A percentile compares a stretch with the other conserved stretches of the same genome.
Conservation (phyloP, 192 early-diverging fungal species). For the Entomortierella lignicola region DNA sequence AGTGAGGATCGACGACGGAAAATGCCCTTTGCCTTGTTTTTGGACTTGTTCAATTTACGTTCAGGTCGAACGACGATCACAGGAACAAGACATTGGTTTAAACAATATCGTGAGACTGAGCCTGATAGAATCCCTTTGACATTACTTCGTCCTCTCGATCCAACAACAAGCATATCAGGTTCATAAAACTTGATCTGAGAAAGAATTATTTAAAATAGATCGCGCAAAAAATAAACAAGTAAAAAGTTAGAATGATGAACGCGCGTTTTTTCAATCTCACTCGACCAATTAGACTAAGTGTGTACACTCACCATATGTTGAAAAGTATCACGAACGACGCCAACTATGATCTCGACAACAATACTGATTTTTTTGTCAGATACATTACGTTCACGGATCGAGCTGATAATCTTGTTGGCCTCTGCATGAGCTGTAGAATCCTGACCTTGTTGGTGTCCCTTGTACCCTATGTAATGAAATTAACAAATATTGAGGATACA, state of each 20-base stretch:
- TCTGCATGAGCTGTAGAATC: constrained; percentile 32
- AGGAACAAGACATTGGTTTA: constrained; percentile 74
- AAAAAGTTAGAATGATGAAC: background rate
- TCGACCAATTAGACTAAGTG: background rate
- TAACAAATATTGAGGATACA: too few species aligned
- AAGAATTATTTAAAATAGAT: background rate
- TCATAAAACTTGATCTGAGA: constrained; percentile 64
- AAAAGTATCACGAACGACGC: constrained; percentile 67
- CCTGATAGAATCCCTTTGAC: constrained; percentile 77
- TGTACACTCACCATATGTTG: constrained; percentile 62
- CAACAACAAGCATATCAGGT: constrained; percentile 77
- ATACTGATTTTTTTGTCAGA: constrained; percentile 57
- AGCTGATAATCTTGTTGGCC: constrained; percentile 28
- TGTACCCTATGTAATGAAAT: constrained; percentile 23
- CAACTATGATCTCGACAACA: constrained; percentile 64
- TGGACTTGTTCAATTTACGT: constrained; percentile 52
- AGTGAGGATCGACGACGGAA: constrained; percentile 37
- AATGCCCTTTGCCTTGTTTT: constrained; percentile 49
- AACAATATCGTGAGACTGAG: constrained; percentile 74
- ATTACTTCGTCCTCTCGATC: constrained; percentile 74
- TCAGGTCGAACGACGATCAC: constrained; percentile 76
- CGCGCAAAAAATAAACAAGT: background rate
- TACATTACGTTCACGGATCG: constrained; percentile 33
- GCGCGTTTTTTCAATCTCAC: background rate
- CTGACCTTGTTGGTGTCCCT: constrained; percentile 22